Evolutionary conservation across 1,284 basidiomycete genomes (phyloP), one percentile per base, ranked within the genome.

Genomic region (Ustilago esculenta): DNA sequence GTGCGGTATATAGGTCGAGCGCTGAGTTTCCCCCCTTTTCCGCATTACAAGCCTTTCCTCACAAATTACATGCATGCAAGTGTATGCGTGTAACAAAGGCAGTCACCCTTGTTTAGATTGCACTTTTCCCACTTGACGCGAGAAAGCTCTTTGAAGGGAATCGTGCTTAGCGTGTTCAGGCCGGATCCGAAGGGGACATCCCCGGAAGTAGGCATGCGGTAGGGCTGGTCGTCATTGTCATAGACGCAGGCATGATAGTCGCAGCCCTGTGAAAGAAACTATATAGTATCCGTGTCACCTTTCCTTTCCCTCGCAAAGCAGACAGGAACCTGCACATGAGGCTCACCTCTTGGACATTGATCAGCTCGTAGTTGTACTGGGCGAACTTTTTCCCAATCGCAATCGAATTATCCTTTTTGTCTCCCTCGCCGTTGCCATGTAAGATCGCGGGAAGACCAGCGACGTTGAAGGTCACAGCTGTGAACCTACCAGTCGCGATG

Each of bases 201-300:
- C 10, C 56, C 56, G 1, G 56, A 59, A 4, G 56, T 59, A 1
- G 56, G 49, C 1, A 49, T 59, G 32, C 56, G 56, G 34, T 59
- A 52, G 2, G 56, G 56, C 17, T 59, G 56, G 12, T 47, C 24
- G 18, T 59, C 44, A 27, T 51, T 46, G 49, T 51, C 14, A 39
- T 59, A 59, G 43, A 59, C 52, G 39, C 52, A 59, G 11, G 56
- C 56, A 21, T 59, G 56, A 24, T 59, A 59, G 32, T 59, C 47
- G 43, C 51, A 59, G 37, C 52, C 56, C 41, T 54, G 30, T n/a
- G 17, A 14, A 21, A 9, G 32, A 15, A 7, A 9, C 9, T 23
- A 20, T 3, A 15, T 11, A 8, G 7, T 30, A n/a, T 6, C 17
- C 7, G 27, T 27, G 33, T 41, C 21, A 27, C 1, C 15, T 21